Evolutionary conservation across 1,284 basidiomycete genomes (phyloP).

Genomic region (Volvariella surrecta): DNA sequence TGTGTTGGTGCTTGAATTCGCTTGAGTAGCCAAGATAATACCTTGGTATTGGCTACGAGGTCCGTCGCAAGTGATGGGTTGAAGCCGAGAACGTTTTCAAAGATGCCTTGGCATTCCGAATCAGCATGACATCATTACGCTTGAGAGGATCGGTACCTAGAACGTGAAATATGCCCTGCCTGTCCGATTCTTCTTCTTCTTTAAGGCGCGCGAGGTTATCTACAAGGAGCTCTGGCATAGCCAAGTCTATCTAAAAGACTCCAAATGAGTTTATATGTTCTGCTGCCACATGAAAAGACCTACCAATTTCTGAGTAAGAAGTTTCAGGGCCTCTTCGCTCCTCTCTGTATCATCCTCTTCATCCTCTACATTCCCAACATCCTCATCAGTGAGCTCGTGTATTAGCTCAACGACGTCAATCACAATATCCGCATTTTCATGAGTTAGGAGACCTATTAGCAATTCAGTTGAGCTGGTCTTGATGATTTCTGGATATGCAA

Average conservation of each 20-base stretch:
- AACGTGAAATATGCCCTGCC: constrained; percentile 88
- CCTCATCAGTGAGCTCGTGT: constrained; percentile 94
- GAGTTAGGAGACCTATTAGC: constrained; percentile 79
- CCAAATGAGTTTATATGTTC: not conserved
- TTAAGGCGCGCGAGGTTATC: constrained; percentile 82
- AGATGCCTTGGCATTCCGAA: constrained; percentile 51
- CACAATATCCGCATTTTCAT: constrained; percentile 92
- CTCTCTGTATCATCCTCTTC: constrained; percentile 62
- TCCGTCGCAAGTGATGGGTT: constrained; percentile 66
- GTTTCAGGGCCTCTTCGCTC: constrained; percentile 64
- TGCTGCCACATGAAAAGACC: constrained; percentile 22
- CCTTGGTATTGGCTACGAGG: constrained; percentile 65
- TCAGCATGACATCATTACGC: constrained; percentile 3
- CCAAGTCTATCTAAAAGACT: constrained; percentile 58
- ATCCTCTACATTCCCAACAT: constrained; percentile 75
- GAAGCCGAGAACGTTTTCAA: constrained; percentile 89
- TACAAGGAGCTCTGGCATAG: constrained; percentile 83
- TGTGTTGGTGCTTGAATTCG: constrained; percentile 69
- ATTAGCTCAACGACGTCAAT: constrained; percentile 88
- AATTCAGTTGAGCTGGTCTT: constrained; percentile 62
- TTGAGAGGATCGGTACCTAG: constrained; percentile 40
- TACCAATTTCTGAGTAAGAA: constrained; percentile 70
- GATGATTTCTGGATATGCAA: constrained; percentile 88
- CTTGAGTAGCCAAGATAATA: constrained; percentile 75
- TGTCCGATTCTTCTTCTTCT: constrained; percentile 80